These are phyloP conservation scores for Candida xiaguanensis DNA, from an alignment of 805 yeast species.

Conservation along the genomic window DNA sequence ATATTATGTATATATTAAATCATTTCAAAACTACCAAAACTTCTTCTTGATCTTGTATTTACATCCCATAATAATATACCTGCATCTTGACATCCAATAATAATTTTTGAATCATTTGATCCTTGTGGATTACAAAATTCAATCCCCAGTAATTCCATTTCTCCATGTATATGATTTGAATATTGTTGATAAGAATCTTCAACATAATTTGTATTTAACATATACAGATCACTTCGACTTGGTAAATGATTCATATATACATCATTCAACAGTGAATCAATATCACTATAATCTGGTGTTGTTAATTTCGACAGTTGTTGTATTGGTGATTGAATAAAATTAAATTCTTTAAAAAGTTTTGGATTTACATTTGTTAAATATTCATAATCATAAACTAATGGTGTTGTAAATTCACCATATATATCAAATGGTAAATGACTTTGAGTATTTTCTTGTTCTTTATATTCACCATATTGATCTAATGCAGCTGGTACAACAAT, in stretches of 20 bases:
- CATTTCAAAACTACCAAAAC: constrained; percentile 33
- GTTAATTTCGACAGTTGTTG: constrained; percentile 18
- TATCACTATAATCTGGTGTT: constrained; percentile 10
- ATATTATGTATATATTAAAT: not conserved
- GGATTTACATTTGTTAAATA: constrained; percentile 35
- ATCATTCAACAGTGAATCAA: constrained; percentile 8
- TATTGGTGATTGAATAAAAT: constrained; percentile 27
- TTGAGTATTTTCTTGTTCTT: constrained; percentile 4
- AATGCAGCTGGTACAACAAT: constrained; percentile 57
- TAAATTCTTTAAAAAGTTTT: constrained; percentile 32
- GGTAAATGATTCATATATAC: constrained; percentile 5
- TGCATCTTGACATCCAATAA: constrained; percentile 40
- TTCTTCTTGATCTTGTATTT: constrained; percentile 34
- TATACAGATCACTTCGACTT: not conserved
- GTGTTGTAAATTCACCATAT: constrained; percentile 21
- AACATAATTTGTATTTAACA: constrained; percentile 8
- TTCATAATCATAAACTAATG: constrained; percentile 41
- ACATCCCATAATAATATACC: constrained; percentile 40
- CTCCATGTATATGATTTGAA: constrained; percentile 37
- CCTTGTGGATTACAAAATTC: constrained; percentile 25
- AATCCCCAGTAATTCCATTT: constrained; percentile 40
- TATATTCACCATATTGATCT: constrained; percentile 34
- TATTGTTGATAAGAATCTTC: constrained; percentile 13
- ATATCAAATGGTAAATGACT: constrained; percentile 6
- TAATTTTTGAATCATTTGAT: constrained; percentile 21